Base-by-base conservation (phyloP, 2,329 filamentous ascomycete genomes). In the Sclerotinia trifoliorum region DNA sequence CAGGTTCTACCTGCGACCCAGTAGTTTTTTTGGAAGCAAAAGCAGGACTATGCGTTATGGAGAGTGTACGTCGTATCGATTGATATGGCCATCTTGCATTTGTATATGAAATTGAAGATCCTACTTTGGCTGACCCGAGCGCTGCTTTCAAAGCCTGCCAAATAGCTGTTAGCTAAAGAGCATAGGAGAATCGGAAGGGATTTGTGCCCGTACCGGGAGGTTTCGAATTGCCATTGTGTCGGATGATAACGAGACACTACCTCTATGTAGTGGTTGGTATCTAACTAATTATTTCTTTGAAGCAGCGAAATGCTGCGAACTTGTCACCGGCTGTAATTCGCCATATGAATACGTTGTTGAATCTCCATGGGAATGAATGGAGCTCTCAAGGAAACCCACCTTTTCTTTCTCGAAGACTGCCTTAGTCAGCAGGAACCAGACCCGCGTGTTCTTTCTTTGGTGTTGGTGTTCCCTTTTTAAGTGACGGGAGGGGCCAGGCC, bases 281-380 rank as follows among this genome's bases (percentile, higher is more conserved):
- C 7, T 19, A 15, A 35, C 7, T 15, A 26, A n/a, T 58, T 49
- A 55, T 71, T 29, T 15, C 3, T 35, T 24, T 15, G 26, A 24
- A 52, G 75, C 76, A 77, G 76, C 75, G 13, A 74, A 69, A 73
- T 73, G 74, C 76, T 74, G 76, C 76, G 70, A 63, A 72, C 68
- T 32, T 56, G 74, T 76, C 67, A 77, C 73, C 74, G 75, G 29
- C 54, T 68, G 65, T 73, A 58, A 61, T 68, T 65, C 73, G 73
- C 75, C 75, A 77, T 77, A 67, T 68, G 69, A 39, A 66, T 66
- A 42, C 44, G 66, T 46, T 65, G 66, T 65, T 54, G 65, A 51
- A 51, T 51, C 19, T 66, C 44, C 26, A 49, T 51, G 44, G 55
- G 46, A 54, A 67, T 62, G 65, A 54, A 67, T 62, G 65, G 39